These are phyloP conservation scores for Chrysochromulina parva DNA, from an alignment of 78 protist species.

Conservation along the genomic window DNA sequence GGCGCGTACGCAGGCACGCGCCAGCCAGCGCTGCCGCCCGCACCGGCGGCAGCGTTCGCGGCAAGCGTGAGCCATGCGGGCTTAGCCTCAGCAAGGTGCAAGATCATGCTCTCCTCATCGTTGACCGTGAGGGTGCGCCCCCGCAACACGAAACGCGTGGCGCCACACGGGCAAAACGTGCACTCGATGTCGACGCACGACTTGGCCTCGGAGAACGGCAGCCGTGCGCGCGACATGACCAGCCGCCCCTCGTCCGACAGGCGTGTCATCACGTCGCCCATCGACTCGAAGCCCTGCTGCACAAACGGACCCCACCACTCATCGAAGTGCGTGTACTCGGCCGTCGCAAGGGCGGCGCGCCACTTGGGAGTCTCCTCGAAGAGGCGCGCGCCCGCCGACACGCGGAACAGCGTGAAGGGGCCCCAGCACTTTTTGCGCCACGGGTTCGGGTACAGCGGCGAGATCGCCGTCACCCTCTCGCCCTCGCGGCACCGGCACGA, in stretches of 20 bases:
- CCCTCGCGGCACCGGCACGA: background rate
- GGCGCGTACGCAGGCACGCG: too few species aligned
- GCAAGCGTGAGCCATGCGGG: too few species aligned
- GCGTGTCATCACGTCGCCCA: background rate
- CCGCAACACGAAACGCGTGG: background rate
- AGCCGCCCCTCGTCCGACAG: background rate
- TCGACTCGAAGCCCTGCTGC: background rate
- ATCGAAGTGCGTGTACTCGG: background rate
- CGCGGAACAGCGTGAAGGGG: background rate
- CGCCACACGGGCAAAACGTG: background rate
- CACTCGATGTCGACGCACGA: background rate
- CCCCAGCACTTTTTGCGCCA: slow-evolving; percentile 21
- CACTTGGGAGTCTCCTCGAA: background rate
- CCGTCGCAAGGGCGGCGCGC: background rate
- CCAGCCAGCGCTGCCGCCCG: too few species aligned
- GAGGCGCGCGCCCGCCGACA: background rate
- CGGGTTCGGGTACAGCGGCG: slow-evolving; percentile 6
- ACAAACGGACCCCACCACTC: slow-evolving; percentile 1
- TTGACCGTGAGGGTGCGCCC: background rate
- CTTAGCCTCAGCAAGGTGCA: background rate
- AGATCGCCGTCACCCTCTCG: background rate
- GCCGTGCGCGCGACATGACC: background rate
- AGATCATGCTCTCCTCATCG: background rate
- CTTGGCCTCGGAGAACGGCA: background rate
- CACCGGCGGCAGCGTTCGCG: too few species aligned